These are phyloP conservation scores for Priceomyces medius DNA, from an alignment of 805 yeast genomes.

Conservation along the genomic window DNA sequence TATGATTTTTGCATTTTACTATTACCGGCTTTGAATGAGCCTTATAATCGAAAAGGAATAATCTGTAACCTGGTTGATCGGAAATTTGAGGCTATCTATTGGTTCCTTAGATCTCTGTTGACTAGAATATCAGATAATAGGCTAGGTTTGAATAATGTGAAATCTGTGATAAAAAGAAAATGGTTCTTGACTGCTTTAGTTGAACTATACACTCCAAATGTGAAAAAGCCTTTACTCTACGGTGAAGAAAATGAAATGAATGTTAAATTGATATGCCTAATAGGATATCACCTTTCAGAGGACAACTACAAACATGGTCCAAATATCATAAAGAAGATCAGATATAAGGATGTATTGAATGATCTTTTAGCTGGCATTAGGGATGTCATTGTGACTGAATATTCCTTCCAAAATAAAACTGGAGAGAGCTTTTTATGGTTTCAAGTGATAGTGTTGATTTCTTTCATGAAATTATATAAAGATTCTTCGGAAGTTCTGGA, in stretches of 20 bases:
- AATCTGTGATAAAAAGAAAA: conserved; percentile 35
- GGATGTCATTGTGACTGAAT: not conserved
- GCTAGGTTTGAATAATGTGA: conserved; percentile 49
- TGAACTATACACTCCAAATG: conserved; percentile 14
- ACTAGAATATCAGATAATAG: conserved; percentile 49
- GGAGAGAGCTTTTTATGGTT: conserved; percentile 11
- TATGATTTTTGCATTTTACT: conserved; percentile 55
- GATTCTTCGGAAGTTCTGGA: conserved; percentile 4
- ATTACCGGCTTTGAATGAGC: conserved; percentile 69
- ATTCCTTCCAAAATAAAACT: not conserved
- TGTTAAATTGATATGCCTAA: conserved; percentile 31
- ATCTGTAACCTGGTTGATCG: conserved; percentile 41
- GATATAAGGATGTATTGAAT: conserved; percentile 22
- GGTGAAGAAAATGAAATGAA: conserved; percentile 16
- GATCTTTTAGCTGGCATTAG: conserved; percentile 21
- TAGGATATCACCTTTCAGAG: conserved; percentile 45
- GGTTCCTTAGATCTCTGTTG: conserved; percentile 55
- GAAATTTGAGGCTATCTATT: conserved; percentile 47
- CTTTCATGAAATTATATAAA: conserved; percentile 18
- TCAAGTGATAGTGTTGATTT: conserved; percentile 25
- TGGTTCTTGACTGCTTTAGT: conserved; percentile 28
- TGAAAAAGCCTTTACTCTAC: conserved; percentile 13
- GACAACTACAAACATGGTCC: conserved; percentile 22
- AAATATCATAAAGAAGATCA: conserved; percentile 19
- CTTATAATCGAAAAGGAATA: conserved; percentile 58